Percentiles rank a stretch among this genome's conserved stretches.
Evolutionary conservation across 306 rosid genomes (phyloP).

Genomic region (Cicer yamashitae): DNA sequence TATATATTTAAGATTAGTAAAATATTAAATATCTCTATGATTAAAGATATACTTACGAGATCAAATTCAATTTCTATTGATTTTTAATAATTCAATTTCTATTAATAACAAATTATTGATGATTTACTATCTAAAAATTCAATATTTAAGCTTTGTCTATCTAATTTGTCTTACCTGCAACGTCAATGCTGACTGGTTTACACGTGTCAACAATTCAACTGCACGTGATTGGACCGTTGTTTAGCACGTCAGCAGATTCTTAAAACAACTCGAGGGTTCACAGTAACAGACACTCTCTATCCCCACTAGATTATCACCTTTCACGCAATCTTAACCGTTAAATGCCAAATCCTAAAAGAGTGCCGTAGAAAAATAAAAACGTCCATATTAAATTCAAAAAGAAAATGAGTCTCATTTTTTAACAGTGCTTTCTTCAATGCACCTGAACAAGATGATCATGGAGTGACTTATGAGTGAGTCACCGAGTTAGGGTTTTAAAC

Average conservation of each 20-base stretch:
- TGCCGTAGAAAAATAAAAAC: background rate
- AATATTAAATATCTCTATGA: no score
- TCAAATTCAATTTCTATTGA: no score
- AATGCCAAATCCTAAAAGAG: background rate
- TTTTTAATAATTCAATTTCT: no score
- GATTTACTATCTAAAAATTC: no score
- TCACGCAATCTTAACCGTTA: background rate
- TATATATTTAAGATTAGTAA: no score
- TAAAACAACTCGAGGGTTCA: background rate
- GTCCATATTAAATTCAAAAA: background rate
- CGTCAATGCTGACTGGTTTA: background rate
- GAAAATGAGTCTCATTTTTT: background rate
- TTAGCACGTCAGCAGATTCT: background rate
- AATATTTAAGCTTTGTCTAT: no score
- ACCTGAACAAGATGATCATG: constrained; percentile 7
- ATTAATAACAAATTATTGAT: no score
- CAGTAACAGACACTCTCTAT: background rate
- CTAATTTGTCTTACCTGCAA: background rate
- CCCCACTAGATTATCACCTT: background rate
- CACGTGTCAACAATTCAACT: background rate
- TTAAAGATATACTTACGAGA: no score
- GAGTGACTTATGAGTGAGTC: background rate
- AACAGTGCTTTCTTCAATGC: background rate
- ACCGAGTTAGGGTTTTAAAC: constrained; percentile 12
- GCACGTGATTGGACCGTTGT: background rate